Base-by-base conservation (phyloP, 2,329 filamentous ascomycete genomes). In the Venturia carpophila region DNA sequence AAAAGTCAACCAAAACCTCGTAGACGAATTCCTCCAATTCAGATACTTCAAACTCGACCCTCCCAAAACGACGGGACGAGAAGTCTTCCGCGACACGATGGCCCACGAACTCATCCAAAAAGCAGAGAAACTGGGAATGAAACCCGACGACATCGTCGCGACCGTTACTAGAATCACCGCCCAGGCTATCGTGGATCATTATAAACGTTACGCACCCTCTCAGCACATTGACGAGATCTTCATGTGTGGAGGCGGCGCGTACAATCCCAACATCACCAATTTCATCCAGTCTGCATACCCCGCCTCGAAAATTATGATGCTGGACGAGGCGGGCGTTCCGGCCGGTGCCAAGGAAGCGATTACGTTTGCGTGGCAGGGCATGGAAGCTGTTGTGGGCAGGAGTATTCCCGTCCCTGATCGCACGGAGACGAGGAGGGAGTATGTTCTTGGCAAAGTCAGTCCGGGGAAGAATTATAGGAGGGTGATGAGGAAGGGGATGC, bases 161-260 rank as follows among this genome's bases (percentile, higher is more conserved):
- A 85, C 83, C 0, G 77, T 85, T 49, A 87, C 84, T 10, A 78
- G 83, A 27, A 81, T 86, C 69, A 86, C 83, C 0, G 80, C 84
- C 0, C 80, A 85, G 70, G 80, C 83, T 24, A 85, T 86, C 41
- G 79, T 85, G 19, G 73, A 76, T n/a, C 76, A 79, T 61, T 80
- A 79, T 67, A 72, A 73, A 10, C 78, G 80, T 41, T 84, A 83
- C 66, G 78, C 79, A 60, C 79, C 80, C 5, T 73, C 73, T 39
- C 75, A 75, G 68, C 71, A 78, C 17, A 77, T 84, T 64, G 78
- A 76, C 5, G 83, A 87, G 73, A 78, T 87, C 45, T 86, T 83
- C 75, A 82, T 87, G 79, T 85, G 83, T 70, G 84, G 84, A 13
- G 82, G 82, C 5, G 83, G 83, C 21, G 83, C 83, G 0, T 78